phyloP scores from a whole-genome alignment of 2,329 filamentous ascomycete species.

The Sporothrix brasiliensis region DNA sequence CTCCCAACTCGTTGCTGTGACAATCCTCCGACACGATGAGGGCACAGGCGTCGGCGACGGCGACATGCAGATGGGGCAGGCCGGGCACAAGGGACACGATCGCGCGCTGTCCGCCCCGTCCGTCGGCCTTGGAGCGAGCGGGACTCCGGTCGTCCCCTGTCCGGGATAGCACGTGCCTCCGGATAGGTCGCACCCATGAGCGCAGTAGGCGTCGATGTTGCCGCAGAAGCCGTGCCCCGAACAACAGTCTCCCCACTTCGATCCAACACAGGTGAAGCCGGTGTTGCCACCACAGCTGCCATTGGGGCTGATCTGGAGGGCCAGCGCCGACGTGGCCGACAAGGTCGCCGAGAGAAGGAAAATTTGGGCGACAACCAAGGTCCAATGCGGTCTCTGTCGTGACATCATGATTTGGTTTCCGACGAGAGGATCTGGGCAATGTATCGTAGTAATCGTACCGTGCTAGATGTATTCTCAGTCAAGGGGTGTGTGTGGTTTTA shows the following conservation, averaged over 20 bases:
- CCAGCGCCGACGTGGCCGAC: neutral
- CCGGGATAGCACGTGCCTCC: neutral
- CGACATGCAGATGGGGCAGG: constrained; percentile 6
- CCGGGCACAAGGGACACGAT: neutral
- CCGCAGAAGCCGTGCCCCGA: neutral
- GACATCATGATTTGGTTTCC: neutral
- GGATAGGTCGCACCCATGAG: neutral
- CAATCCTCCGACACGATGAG: neutral
- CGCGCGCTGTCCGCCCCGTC: neutral
- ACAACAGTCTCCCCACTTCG: constrained; percentile 2
- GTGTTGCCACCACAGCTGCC: neutral
- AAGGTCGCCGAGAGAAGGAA: neutral
- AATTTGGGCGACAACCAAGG: neutral
- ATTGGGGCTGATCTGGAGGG: neutral
- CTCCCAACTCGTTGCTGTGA: neutral
- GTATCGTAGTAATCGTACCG: neutral
- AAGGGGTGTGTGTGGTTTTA: neutral
- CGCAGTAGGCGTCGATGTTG: neutral
- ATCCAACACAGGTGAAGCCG: neutral
- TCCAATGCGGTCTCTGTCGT: neutral
- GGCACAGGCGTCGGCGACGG: constrained; percentile 1
- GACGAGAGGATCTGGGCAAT: neutral
- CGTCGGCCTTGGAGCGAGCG: neutral
- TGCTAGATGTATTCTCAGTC: neutral
- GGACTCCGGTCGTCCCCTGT: neutral